Conservation (phyloP, 2,329 filamentous ascomycete species). For the Exophiala aquamarina region DNA sequence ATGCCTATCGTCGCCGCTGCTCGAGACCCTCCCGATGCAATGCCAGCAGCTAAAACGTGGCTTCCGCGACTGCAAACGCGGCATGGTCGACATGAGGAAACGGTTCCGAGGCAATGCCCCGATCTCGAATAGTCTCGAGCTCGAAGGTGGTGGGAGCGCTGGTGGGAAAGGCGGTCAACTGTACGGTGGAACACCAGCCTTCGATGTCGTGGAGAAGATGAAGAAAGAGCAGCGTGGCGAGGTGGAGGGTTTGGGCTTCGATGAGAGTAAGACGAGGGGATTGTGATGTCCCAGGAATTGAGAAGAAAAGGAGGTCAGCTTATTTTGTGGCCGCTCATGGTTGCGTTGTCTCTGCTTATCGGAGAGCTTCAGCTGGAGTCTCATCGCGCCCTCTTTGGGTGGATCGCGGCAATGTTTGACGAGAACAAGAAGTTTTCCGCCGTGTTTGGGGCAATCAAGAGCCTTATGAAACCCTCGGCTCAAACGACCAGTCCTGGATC, state of each 20-base stretch:
- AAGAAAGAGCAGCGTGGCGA: conserved; percentile 58
- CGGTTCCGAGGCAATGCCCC: conserved; percentile 93
- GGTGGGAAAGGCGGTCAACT: conserved; percentile 57
- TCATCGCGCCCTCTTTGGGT: no score
- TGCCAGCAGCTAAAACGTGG: conserved; percentile 93
- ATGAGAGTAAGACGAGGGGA: conserved; percentile 49
- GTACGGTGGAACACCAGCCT: conserved; percentile 75
- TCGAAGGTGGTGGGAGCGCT: conserved; percentile 57
- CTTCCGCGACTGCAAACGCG: conserved; percentile 92
- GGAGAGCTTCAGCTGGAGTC: no score
- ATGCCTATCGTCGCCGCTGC: conserved; percentile 80
- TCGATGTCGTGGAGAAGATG: conserved; percentile 66
- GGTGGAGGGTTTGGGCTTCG: conserved; percentile 36
- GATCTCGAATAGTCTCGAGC: conserved; percentile 65
- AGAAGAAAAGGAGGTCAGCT: no score
- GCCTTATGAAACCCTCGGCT: no score
- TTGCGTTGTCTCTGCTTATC: no score
- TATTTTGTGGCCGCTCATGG: no score
- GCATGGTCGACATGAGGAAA: conserved; percentile 98
- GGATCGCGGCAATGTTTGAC: no score
- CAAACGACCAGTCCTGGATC: no score
- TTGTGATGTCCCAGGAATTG: no score
- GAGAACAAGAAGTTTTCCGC: no score
- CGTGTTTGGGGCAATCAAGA: no score
- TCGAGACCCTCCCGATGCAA: conserved; percentile 76